Evolutionary conservation across 108 stramenopile genomes (phyloP).

Genomic region (Epithemia pelagica): DNA sequence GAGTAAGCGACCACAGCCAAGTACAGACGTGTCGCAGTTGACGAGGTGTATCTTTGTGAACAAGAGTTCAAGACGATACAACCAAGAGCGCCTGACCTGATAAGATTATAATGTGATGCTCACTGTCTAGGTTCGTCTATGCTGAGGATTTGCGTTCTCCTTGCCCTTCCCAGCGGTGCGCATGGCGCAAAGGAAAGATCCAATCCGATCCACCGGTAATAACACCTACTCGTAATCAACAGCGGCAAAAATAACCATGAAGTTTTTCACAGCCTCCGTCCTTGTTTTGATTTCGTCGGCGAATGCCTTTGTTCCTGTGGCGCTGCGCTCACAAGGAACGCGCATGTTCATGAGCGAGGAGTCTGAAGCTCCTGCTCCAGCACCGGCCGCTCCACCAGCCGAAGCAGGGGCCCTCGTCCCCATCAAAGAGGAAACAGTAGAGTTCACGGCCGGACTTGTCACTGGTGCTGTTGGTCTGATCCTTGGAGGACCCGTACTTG

Average conservation of each 20-base stretch:
- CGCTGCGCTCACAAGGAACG: background rate
- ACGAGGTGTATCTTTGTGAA: background rate
- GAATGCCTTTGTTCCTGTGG: constrained; percentile 5
- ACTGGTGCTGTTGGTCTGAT: constrained; percentile 68
- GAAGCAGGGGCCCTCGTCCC: constrained; percentile 48
- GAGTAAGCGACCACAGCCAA: too few relatives aligned
- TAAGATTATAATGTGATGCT: too few relatives aligned
- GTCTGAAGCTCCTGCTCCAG: background rate
- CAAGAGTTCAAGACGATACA: background rate
- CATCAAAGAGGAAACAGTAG: constrained; percentile 85
- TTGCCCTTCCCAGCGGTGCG: too few relatives aligned
- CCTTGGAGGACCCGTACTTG: constrained; percentile 65
- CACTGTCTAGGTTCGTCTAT: too few relatives aligned
- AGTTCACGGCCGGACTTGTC: constrained; percentile 83
- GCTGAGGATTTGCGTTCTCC: too few relatives aligned
- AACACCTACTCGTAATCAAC: background rate
- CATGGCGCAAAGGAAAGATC: background rate
- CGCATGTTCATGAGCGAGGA: background rate
- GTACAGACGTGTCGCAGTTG: too few relatives aligned
- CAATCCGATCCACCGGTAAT: background rate
- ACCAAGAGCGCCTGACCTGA: background rate
- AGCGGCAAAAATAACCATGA: background rate
- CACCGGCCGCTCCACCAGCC: background rate
- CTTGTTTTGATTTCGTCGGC: constrained; percentile 6
- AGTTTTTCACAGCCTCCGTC: background rate